Conservation (phyloP, 2,329 filamentous ascomycete species). For the Alternaria arbusti region DNA sequence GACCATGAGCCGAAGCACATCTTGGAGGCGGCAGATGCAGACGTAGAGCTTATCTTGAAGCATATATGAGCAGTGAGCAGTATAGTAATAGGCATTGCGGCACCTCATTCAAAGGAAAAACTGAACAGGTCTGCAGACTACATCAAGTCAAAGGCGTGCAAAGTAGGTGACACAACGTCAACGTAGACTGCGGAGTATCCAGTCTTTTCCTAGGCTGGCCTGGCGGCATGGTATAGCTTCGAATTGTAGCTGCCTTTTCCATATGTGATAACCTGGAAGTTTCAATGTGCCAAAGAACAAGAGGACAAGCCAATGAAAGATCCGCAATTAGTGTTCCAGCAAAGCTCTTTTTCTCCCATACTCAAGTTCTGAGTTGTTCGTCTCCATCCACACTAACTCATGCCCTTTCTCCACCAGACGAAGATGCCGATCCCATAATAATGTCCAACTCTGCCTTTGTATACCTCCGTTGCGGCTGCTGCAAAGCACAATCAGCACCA, state of each 20-base stretch:
- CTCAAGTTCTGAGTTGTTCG: not conserved
- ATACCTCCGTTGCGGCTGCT: constrained; percentile 22
- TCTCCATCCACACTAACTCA: not conserved
- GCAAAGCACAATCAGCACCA: not conserved
- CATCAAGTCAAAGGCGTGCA: too few species aligned
- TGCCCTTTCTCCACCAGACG: not conserved
- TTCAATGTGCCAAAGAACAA: not conserved
- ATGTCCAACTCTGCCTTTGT: constrained; percentile 3
- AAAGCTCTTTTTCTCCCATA: too few species aligned
- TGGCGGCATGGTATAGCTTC: too few species aligned
- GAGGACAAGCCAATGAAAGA: not conserved
- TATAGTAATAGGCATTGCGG: not conserved
- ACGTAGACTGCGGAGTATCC: too few species aligned
- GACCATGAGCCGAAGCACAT: constrained; percentile 54
- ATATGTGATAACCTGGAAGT: too few species aligned
- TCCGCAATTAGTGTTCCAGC: not conserved
- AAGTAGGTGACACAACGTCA: too few species aligned
- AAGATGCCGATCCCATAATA: not conserved
- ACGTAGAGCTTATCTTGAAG: constrained; percentile 55
- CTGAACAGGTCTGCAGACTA: too few species aligned
- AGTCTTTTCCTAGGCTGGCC: too few species aligned
- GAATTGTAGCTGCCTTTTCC: too few species aligned
- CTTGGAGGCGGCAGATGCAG: constrained; percentile 53
- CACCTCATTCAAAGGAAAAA: too few species aligned
- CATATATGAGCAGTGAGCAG: not conserved